Base-by-base conservation (phyloP, 345 rosid species). In the Barbarea vulgaris region DNA sequence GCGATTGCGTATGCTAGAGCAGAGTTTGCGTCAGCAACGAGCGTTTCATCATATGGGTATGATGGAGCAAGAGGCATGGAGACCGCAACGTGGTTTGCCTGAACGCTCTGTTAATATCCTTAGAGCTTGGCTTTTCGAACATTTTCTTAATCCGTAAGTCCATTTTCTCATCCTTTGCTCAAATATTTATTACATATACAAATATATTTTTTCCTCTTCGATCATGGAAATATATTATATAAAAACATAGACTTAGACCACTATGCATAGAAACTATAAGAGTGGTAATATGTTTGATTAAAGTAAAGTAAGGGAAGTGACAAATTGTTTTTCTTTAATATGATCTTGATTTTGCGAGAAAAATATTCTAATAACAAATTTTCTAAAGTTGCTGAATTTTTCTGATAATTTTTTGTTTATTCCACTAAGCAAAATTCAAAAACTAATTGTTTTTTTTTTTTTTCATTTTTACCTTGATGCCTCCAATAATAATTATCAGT, bases 91-190 rank as follows among this genome's bases (percentile, higher is more conserved):
- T 62, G 99, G 99, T 58, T 61, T 96, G 24, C 99, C 99, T 0
- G 99, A 96, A 77, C 83, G 94, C 81, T 91, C 99, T 1, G 99
- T 96, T 33, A 93, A 96, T 10, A 85, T 96, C 52, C 97, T 96
- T 33, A 88, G 99, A 18, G 97, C 99, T 77, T 96, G 99, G 99
- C 79, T 96, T 61, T 96, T 93, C 42, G 98, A 96, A 72, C 99
- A 96, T 77, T 96, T 96, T 63, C 94, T 96, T 46, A 93, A 96
- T 82, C 99, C 99, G 99, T 96, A 88, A 92, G 83, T 73, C 59
- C 52, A 12, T 33, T 63, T 44, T 21, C 47, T 39, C 24, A 30
- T 52, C 61, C 21, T 3, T 62, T 52, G 34, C 51, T 36, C 47
- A 42, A 42, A 5, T 65, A 12, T 36, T 11, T 22, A 52, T 27